Base-by-base conservation (phyloP, 805 yeast genomes). In the Debaryomyces maramus region DNA sequence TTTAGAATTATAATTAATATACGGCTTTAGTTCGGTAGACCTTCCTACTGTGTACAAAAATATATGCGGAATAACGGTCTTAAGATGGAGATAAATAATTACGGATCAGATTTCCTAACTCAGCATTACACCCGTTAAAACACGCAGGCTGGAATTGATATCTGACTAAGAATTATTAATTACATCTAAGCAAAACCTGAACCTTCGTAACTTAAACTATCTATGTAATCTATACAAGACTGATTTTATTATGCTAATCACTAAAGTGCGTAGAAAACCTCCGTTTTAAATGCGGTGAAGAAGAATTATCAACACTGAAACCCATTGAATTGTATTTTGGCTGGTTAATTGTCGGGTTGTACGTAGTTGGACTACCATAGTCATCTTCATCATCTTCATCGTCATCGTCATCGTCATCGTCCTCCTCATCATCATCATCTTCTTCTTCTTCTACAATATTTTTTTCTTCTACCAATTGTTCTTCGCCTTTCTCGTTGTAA, bases 251-350 rank as follows among this genome's bases (percentile, higher is more conserved):
- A 22, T 10, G 28, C 28, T 24, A 24, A 2, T 24, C 28, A 24
- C 15, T 24, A 15, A 24, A 24, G 13, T 24, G 11, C 28, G 13
- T 15, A 7, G 28, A 10, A 15, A 24, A 32, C 14, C 39, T 24
- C 21, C 44, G 36, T 15, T 40, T 40, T 23, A 40, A 36, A 32
- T 58, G 66, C 3, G 67, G 66, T 6, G 63, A 58, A 6, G 61
- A 53, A 4, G 61, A 50, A 9, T 58, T 55, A 38, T 56, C 59
- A 8, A 46, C 32, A 41, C 57, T 55, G 32, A 45, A 48, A 8
- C 66, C 65, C 20, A 39, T 37, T 36, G 36, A 35, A 43, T 38
- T 40, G 29, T 26, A 40, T 32, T 31, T 38, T 35, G 11, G 36
- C 20, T 29, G 33, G 30, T 32, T 29, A 18, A 30, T 34, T 24